phyloP scores from a whole-genome alignment of 1,284 basidiomycete species.

The Phylloporus gajari region DNA sequence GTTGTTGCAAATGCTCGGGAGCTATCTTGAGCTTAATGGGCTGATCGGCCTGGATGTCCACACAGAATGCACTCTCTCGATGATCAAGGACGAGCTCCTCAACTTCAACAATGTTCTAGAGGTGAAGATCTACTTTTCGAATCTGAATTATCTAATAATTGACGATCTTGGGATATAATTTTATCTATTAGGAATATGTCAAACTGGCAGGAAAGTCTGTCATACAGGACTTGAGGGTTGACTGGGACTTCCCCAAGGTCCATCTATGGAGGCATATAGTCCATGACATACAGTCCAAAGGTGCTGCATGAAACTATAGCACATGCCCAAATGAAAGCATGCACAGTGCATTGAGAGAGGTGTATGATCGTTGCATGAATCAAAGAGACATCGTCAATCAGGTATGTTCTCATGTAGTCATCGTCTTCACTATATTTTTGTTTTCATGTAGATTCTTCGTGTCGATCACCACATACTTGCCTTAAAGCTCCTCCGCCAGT shows the following conservation, averaged over 20 bases:
- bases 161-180: no score
- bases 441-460: not conserved
- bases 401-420: not conserved
- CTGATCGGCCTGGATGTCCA: not conserved
- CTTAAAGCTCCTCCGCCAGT: not conserved
- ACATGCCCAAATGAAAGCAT: not conserved
- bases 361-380: not conserved
- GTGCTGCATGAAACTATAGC: not conserved
- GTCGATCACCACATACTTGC: not conserved
- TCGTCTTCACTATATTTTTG: not conserved
- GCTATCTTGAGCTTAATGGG: not conserved
- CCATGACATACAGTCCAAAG: not conserved
- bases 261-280: not conserved
- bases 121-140: not conserved
- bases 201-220: not conserved
- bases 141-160: not conserved
- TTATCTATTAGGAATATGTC: no score
- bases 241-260: not conserved
- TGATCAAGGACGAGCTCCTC: not conserved
- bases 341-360: not conserved
- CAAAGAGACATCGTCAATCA: not conserved
- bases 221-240: not conserved
- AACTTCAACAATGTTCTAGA: not conserved
- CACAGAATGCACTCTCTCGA: not conserved
- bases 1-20: not conserved